These are phyloP conservation scores for Apiospora kogelbergensis DNA, from an alignment of 2,329 filamentous ascomycete species.

Conservation along the genomic window DNA sequence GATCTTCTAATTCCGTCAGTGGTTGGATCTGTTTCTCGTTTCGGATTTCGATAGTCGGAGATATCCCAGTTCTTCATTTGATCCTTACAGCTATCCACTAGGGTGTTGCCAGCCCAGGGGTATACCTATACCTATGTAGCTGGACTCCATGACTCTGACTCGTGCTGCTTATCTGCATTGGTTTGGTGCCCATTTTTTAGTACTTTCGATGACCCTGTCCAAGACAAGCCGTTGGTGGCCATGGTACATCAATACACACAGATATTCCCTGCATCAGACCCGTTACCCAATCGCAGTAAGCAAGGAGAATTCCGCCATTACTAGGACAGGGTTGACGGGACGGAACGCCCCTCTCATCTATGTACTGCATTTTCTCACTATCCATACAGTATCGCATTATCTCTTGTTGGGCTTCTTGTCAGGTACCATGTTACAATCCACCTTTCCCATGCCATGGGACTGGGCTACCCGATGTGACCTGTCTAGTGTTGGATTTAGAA, in stretches of 20 bases:
- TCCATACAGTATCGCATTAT: not conserved
- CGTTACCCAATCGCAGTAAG: not conserved
- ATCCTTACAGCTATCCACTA: not conserved
- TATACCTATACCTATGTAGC: too few relatives aligned
- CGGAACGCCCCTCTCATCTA: not conserved
- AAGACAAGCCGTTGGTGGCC: not conserved
- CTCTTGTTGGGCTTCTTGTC: not conserved
- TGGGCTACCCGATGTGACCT: not conserved
- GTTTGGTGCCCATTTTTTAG: too few relatives aligned
- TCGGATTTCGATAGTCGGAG: not conserved
- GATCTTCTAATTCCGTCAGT: too few relatives aligned
- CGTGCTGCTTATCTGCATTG: not conserved
- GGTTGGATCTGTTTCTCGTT: too few relatives aligned
- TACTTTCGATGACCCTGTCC: too few relatives aligned
- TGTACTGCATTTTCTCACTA: not conserved
- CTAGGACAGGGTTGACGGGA: not conserved
- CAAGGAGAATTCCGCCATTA: not conserved
- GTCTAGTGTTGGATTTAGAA: not conserved
- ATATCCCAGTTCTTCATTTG: not conserved
- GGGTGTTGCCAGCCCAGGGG: too few relatives aligned
- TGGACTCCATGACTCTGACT: not conserved
- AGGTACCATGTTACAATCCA: not conserved
- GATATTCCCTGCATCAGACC: not conserved
- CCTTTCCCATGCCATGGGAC: not conserved
- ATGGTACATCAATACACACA: not conserved